A percentile compares a stretch with the other conserved stretches of the same genome.
These are phyloP conservation scores for Teratosphaeriaceae sp. DNA, from an alignment of 2,329 filamentous ascomycete species.

Conservation along the genomic window DNA sequence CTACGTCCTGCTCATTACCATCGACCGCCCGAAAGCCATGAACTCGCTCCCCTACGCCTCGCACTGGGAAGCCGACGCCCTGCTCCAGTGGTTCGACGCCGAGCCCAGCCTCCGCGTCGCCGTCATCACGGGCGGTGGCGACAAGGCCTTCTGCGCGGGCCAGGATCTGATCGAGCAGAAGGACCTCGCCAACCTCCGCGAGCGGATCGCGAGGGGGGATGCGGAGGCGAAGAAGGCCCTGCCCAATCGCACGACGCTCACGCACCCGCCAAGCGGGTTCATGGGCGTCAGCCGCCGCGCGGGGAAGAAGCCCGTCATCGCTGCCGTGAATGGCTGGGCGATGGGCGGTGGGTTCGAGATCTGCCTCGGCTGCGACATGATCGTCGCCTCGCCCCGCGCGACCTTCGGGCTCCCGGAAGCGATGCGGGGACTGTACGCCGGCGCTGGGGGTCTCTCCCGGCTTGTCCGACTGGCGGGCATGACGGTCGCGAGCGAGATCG, in stretches of 20 bases:
- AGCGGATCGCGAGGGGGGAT: constrained; percentile 15
- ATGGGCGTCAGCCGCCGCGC: constrained; percentile 48
- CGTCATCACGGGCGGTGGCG: constrained; percentile 46
- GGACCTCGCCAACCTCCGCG: constrained; percentile 18
- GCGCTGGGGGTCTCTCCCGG: constrained; percentile 46
- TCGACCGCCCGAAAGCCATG: constrained; percentile 45
- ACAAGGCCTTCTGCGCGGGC: constrained; percentile 48
- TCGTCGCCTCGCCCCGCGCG: constrained; percentile 46
- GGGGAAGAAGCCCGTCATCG: constrained; percentile 56
- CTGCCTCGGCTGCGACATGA: constrained; percentile 49
- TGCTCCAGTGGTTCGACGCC: constrained; percentile 49
- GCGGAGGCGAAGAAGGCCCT: constrained; percentile 12
- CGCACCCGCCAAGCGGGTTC: constrained; percentile 39
- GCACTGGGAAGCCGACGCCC: constrained; percentile 43
- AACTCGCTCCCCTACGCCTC: constrained; percentile 40
- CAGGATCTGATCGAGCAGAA: constrained; percentile 49
- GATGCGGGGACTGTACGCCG: constrained; percentile 48
- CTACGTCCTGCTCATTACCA: constrained; percentile 46
- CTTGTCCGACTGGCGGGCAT: constrained; percentile 44
- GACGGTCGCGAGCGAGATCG: constrained; percentile 45
- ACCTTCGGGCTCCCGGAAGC: constrained; percentile 50
- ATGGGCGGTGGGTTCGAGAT: constrained; percentile 54
- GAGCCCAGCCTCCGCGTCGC: constrained; percentile 25
- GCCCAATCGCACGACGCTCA: constrained; percentile 17
- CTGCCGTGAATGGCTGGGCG: constrained; percentile 53